Evolutionary conservation across 164 flowering plant species (phyloP), one percentile per base, ranked within the genome.

Genomic region (Chloranthus sessilifolius): DNA sequence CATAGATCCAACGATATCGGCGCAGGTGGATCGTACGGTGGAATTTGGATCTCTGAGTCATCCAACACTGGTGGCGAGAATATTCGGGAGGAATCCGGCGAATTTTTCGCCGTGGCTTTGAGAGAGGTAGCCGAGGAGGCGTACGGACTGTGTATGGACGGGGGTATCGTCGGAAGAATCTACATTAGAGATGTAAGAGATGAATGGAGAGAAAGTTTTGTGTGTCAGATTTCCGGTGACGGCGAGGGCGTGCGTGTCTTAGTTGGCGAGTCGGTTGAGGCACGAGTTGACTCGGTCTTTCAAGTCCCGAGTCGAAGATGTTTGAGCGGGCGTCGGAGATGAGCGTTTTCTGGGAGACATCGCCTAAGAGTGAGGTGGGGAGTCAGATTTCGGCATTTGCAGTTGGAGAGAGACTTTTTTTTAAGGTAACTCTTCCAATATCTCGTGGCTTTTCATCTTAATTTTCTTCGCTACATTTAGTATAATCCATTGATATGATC

Each of bases 21-120:
- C 67, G 62, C 95, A 88, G 12, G 85, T 72, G 15, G 85, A 55
- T 25, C 96, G 78, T 42, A 85, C 79, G 36, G 80, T 36, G 30
- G 89, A 71, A 57, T 91, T 95, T 2, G 79, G 58, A 53, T 91
- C 98, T 0, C 95, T 77, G 34, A 91, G 77, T 7, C 95, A 74
- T 33, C 82, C 81, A 16, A 74, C n/a, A 24, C 82, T 40, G 47
- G 51, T 58, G 51, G 74, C 37, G 39, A 88, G 58, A 67, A 91
- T 80, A 35, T 79, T 83, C 8, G 90, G 63, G 30, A 91, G 69
- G 59, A 63, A 63, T 8, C 83, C 75, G 1, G 88, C 53, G 30
- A 91, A 77, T 1, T 71, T 43, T 36, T 75, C 62, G 3, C 79
- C 66, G 55, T 83, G 82, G 15, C 66, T 40, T 17, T 62, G 63